Percentiles rank a stretch among this genome's conserved stretches.
These are phyloP conservation scores for Aspergillus chevalieri DNA, from an alignment of 2,329 filamentous ascomycete genomes.

Conservation along the genomic window DNA sequence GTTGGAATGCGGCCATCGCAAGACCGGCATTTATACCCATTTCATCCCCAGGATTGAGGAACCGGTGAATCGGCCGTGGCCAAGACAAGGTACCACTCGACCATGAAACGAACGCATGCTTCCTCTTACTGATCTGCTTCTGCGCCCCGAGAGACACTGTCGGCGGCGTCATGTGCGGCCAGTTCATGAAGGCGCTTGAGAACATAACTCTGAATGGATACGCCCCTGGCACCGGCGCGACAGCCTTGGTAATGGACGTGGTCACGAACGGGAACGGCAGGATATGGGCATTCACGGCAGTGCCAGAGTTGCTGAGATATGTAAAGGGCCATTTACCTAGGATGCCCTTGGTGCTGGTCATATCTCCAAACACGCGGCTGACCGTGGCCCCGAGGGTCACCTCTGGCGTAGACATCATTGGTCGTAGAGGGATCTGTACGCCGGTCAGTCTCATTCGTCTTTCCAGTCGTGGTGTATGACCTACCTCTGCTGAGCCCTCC, in stretches of 20 bases:
- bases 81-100: slow-evolving; percentile 32
- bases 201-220: slow-evolving; percentile 28
- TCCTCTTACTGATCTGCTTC: slow-evolving; percentile 25
- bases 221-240: slow-evolving; percentile 26
- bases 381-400: slow-evolving; percentile 30
- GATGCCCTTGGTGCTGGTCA: slow-evolving; percentile 22
- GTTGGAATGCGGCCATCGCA: slow-evolving; percentile 11
- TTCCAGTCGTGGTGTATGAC: background rate
- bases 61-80: slow-evolving; percentile 21
- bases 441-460: slow-evolving; percentile 6
- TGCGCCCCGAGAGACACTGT: slow-evolving; percentile 25
- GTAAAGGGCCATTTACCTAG: slow-evolving; percentile 24
- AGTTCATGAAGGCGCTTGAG: slow-evolving; percentile 23
- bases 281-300: slow-evolving; percentile 22
- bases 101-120: slow-evolving; percentile 30
- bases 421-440: slow-evolving; percentile 25
- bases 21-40: slow-evolving; percentile 18
- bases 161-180: slow-evolving; percentile 23
- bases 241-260: slow-evolving; percentile 22
- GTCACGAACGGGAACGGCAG: slow-evolving; percentile 27
- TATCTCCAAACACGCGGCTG: slow-evolving; percentile 22
- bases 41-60: slow-evolving; percentile 18
- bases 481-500: slow-evolving; percentile 22
- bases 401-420: slow-evolving; percentile 19
- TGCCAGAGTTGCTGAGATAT: slow-evolving; percentile 25